A percentile compares a stretch with the other conserved stretches of the same genome.
Evolutionary conservation across 805 yeast genomes (phyloP).

Genomic region (Candida nanaspora): DNA sequence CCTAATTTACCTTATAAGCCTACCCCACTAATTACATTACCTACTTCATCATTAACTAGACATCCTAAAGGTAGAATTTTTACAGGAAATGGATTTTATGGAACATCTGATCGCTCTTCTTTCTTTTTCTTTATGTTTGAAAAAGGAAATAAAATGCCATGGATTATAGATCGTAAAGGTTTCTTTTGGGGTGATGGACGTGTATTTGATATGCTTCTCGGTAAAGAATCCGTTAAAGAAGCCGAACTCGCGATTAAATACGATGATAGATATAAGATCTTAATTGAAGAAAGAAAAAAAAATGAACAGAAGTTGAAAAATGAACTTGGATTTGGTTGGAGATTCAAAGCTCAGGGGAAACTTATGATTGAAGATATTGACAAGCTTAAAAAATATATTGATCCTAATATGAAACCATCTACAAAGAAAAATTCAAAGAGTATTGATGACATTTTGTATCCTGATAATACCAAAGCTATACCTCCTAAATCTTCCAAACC

Average conservation of each 20-base stretch:
- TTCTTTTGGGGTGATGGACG: constrained; percentile 93
- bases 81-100: constrained; percentile 86
- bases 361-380: constrained; percentile 36
- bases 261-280: constrained; percentile 49
- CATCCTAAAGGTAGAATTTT: constrained; percentile 62
- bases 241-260: constrained; percentile 58
- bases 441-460: neutral
- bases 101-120: constrained; percentile 67
- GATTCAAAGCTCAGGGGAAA: constrained; percentile 39
- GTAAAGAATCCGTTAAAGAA: constrained; percentile 67
- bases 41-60: constrained; percentile 47
- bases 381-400: constrained; percentile 14
- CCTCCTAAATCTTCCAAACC: too few species aligned
- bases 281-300: constrained; percentile 38
- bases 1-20: constrained; percentile 71
- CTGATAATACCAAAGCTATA: neutral
- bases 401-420: too few species aligned
- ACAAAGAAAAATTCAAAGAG: too few species aligned
- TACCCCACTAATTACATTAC: constrained; percentile 66
- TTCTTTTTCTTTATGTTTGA: constrained; percentile 72
- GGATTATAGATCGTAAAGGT: constrained; percentile 79
- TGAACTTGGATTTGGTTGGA: constrained; percentile 56
- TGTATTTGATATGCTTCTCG: constrained; percentile 73
- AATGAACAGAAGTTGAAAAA: constrained; percentile 43
- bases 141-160: constrained; percentile 45